A percentile compares a stretch with the other conserved stretches of the same genome.
Evolutionary conservation across 495 filamentous ascomycete species (phyloP).

Genomic region (Aspergillus ostianus): DNA sequence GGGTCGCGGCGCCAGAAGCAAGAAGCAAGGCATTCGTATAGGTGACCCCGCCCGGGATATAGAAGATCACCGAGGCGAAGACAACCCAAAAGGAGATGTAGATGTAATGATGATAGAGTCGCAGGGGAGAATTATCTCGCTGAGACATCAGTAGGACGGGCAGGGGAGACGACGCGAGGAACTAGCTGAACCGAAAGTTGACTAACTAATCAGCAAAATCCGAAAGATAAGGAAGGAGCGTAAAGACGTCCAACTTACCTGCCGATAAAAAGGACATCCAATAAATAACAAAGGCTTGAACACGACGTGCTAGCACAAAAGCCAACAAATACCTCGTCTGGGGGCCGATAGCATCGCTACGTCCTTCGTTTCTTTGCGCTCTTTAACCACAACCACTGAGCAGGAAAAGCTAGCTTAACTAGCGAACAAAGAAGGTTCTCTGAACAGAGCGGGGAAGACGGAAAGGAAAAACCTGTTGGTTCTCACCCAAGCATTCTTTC

Average conservation of each 20-base stretch:
- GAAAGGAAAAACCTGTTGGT: no score
- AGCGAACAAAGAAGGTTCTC: background rate
- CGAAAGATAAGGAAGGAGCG: background rate
- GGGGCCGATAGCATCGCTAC: background rate
- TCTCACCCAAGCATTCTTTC: background rate
- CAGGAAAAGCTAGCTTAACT: background rate
- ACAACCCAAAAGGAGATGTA: conserved; percentile 67
- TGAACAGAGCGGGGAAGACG: background rate
- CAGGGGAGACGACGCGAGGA: background rate
- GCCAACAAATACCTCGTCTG: background rate
- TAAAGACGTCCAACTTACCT: no score
- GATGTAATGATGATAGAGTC: conserved; percentile 58
- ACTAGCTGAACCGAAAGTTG: background rate
- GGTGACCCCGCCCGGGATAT: conserved; percentile 48
- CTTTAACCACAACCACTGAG: background rate
- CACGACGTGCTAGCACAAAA: background rate
- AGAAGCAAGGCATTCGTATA: conserved; percentile 90
- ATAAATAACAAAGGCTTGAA: no score
- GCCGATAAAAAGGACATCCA: no score
- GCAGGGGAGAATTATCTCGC: conserved; percentile 14
- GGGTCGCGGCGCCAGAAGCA: conserved; percentile 70
- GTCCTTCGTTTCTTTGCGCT: background rate
- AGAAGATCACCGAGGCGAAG: conserved; percentile 68
- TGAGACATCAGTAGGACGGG: background rate
- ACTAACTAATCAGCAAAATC: background rate